Conservation (phyloP, 2,329 filamentous ascomycete genomes). For the Plenodomus tracheiphilus region DNA sequence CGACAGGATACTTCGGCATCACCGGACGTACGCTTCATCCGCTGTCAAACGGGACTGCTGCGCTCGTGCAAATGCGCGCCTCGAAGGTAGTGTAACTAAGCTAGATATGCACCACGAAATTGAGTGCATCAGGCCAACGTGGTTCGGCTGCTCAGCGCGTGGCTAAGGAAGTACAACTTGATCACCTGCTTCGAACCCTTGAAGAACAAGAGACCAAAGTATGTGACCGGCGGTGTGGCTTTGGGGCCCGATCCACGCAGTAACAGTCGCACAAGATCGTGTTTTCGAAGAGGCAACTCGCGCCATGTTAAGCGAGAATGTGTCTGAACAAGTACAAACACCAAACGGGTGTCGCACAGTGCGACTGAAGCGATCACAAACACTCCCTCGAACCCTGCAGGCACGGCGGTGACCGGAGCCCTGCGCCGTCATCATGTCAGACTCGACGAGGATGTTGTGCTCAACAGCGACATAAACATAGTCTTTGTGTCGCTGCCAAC, state of each 20-base stretch:
- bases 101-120: slow-evolving; percentile 45
- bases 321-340: slow-evolving; percentile 4
- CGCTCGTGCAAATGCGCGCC: slow-evolving; percentile 14
- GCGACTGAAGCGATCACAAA: slow-evolving; percentile 7
- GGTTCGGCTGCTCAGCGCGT: slow-evolving; percentile 19
- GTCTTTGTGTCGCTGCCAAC: background rate
- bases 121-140: slow-evolving; percentile 26
- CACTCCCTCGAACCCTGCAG: slow-evolving; percentile 5
- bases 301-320: slow-evolving; percentile 23
- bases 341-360: slow-evolving; percentile 11
- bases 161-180: slow-evolving; percentile 20
- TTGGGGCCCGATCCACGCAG: slow-evolving; percentile 1
- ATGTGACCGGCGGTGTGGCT: slow-evolving; percentile 8
- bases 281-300: slow-evolving; percentile 7
- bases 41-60: slow-evolving; percentile 20
- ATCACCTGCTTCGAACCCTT: slow-evolving; percentile 26
- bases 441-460: slow-evolving; percentile 10
- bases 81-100: slow-evolving; percentile 24
- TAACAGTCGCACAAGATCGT: slow-evolving; percentile 24
- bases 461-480: background rate
- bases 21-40: slow-evolving; percentile 8
- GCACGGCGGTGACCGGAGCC: slow-evolving; percentile 14
- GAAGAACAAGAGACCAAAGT: slow-evolving; percentile 7
- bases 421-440: slow-evolving; percentile 12
- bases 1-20: slow-evolving; percentile 1